These are phyloP conservation scores for Gremmenia infestans DNA, from an alignment of 2,329 filamentous ascomycete genomes.

Conservation along the genomic window DNA sequence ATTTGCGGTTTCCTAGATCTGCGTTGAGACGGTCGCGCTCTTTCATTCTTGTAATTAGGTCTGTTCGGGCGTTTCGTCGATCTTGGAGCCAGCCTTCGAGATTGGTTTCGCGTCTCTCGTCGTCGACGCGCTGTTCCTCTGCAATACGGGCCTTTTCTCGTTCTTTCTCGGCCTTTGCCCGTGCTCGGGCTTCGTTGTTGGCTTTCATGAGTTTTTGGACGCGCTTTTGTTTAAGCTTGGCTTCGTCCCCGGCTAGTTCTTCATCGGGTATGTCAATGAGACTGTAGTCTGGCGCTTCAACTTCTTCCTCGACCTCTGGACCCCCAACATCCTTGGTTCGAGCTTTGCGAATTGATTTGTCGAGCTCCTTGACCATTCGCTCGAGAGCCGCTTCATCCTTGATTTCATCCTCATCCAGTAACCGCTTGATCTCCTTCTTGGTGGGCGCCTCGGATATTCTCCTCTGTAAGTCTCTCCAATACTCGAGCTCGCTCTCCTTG, in stretches of 20 bases:
- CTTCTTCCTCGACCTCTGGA: slow-evolving; percentile 70
- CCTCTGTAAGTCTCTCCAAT: slow-evolving; percentile 78
- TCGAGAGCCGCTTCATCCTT: slow-evolving; percentile 87
- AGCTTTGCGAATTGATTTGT: slow-evolving; percentile 83
- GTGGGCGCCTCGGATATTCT: slow-evolving; percentile 66
- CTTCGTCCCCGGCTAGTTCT: slow-evolving; percentile 71
- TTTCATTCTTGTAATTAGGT: slow-evolving; percentile 77
- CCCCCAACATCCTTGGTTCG: slow-evolving; percentile 90
- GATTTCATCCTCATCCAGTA: slow-evolving; percentile 86
- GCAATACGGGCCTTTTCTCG: slow-evolving; percentile 79
- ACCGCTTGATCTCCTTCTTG: slow-evolving; percentile 84
- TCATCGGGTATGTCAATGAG: slow-evolving; percentile 87
- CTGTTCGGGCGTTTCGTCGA: slow-evolving; percentile 66
- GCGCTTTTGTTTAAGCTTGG: slow-evolving; percentile 83
- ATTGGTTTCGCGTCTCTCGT: slow-evolving; percentile 76
- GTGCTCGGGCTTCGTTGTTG: slow-evolving; percentile 84
- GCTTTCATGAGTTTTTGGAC: slow-evolving; percentile 91
- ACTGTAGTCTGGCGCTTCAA: slow-evolving; percentile 78
- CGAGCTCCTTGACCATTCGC: slow-evolving; percentile 79
- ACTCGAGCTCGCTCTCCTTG: slow-evolving; percentile 93
- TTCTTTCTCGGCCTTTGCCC: slow-evolving; percentile 96
- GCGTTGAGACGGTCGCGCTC: slow-evolving; percentile 90
- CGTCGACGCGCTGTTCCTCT: slow-evolving; percentile 79
- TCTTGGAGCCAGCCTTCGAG: slow-evolving; percentile 84
- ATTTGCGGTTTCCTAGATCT: slow-evolving; percentile 94